A percentile compares a stretch with the other conserved stretches of the same genome.
Evolutionary conservation across 2,329 filamentous ascomycete genomes (phyloP).

Genomic region (Colletotrichum sansevieriae): DNA sequence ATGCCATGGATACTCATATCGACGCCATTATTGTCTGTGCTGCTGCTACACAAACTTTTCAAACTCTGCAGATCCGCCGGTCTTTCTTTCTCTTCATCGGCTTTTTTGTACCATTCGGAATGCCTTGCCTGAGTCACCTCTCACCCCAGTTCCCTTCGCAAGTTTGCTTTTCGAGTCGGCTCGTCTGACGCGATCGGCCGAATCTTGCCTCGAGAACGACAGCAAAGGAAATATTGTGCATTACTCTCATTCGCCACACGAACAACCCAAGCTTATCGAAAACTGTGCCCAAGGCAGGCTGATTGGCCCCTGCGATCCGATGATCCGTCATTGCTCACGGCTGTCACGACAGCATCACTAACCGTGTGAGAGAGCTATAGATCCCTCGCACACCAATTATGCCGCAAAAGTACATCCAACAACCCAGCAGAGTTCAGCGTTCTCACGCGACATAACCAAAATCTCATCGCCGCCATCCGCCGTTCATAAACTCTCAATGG

Average conservation of each 20-base stretch:
- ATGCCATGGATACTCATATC: conserved; percentile 2
- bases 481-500: conserved; percentile 8
- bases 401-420: conserved; percentile 1
- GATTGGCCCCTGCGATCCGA: neutral
- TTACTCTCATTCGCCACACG: neutral
- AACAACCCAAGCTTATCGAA: neutral
- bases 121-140: neutral
- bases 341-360: neutral
- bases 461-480: neutral
- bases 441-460: conserved; percentile 3
- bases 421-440: conserved; percentile 4
- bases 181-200: conserved; percentile 9
- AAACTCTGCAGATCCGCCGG: neutral
- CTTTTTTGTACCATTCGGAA: conserved; percentile 7
- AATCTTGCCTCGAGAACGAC: conserved; percentile 2
- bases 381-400: conserved; percentile 3
- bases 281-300: neutral
- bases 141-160: neutral
- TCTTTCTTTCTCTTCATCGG: neutral
- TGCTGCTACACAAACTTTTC: too few relatives aligned
- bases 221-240: conserved; percentile 1
- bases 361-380: conserved; percentile 11
- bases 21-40: neutral
- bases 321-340: conserved; percentile 1
- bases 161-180: neutral